Evolutionary conservation across 1,284 basidiomycete genomes (phyloP), one percentile per base, ranked within the genome.

Genomic region (Phlebopus sp.): DNA sequence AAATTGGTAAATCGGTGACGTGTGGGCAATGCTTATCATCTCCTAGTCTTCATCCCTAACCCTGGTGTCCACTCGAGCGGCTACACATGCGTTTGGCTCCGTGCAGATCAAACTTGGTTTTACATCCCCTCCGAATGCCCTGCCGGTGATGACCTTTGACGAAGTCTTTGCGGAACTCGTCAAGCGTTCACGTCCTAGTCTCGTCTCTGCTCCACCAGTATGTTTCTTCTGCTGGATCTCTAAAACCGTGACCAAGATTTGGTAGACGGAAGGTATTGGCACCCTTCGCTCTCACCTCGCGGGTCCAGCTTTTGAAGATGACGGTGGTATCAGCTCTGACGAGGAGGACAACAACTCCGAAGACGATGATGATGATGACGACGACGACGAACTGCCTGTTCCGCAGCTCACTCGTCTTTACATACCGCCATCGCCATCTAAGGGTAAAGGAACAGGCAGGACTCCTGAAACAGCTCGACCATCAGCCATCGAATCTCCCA

Each of bases 191-290:
- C 73, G 81, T 18, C 78, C 81, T 0, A 83, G 81, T 9, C 70
- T 92, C 10, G 80, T 86, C 13, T 86, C 86, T 43, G 84, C 87
- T 0, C 90, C 92, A 14, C 88, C 92, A 1, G 92, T 93, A 59
- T 55, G 55, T 50, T 27, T 41, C 34, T 30, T 45, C 23, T 36
- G 3, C 6, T 14, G 31, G 42, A 29, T 51, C 45, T 49, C 46
- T 47, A 25, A 10, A 4, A 17, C 7, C 18, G 19, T 35, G 11
- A 48, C 29, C 2, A 21, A 27, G 23, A 38, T 35, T 37, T 25
- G 47, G 15, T 61, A 94, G 91, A 91, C 92, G 15, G 82, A 90
- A 69, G 90, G 92, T 14, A 86, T 96, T 31, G 93, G 92, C 42
- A 96, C 92, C 0, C 73, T 92, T 46, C 82, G 86, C 34, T 86